A percentile compares a stretch with the other conserved stretches of the same genome.
Conservation (phyloP, 306 rosid genomes). For the Hylodesmum podocarpum region DNA sequence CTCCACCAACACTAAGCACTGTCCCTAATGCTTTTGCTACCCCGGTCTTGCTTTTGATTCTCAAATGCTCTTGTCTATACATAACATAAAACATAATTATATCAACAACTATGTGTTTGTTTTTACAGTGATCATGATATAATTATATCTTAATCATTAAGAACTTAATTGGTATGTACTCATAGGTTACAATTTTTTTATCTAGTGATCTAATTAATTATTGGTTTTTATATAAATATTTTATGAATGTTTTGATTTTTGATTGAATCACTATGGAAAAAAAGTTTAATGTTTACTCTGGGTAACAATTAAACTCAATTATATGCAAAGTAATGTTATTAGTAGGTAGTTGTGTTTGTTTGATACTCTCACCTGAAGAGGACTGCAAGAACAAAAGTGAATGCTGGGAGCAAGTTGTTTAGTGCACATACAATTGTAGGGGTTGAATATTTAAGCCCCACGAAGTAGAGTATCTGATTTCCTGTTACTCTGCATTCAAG, state of each 20-base stretch:
- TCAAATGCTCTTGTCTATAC: slow-evolving; percentile 62
- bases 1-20: slow-evolving; percentile 66
- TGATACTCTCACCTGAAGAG: slow-evolving; percentile 51
- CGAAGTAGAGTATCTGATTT: slow-evolving; percentile 59
- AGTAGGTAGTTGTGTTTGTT: not conserved
- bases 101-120: not conserved
- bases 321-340: not conserved
- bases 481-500: slow-evolving; percentile 60
- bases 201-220: too few species aligned
- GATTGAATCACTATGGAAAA: too few species aligned
- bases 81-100: not conserved
- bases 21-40: slow-evolving; percentile 66
- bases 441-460: slow-evolving; percentile 62
- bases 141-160: too few species aligned
- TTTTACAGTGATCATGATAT: too few species aligned
- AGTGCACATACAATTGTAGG: slow-evolving; percentile 66
- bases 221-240: too few species aligned
- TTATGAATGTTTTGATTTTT: too few species aligned
- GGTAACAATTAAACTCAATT: too few species aligned
- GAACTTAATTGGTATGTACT: too few species aligned
- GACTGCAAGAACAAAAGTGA: slow-evolving; percentile 73
- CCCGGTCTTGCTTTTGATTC: slow-evolving; percentile 49
- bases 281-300: too few species aligned
- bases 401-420: slow-evolving; percentile 73
- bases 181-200: too few species aligned